Conservation (phyloP, 2,329 filamentous ascomycete genomes). For the Neopestalotiopsis sp. region DNA sequence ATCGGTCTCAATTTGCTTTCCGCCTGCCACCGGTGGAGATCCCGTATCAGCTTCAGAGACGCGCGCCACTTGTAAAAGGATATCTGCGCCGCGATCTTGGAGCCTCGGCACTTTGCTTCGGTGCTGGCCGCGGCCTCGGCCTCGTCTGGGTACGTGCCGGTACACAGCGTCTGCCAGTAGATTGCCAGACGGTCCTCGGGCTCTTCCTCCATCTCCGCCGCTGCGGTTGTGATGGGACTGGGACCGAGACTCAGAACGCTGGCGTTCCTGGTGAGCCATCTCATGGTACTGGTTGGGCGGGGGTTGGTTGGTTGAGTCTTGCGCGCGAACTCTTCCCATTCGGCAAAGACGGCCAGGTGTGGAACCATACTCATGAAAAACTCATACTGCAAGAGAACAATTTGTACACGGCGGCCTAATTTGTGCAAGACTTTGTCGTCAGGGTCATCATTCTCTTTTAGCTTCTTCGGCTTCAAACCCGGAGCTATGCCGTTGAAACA, state of each 20-base stretch:
- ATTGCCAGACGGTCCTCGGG: neutral
- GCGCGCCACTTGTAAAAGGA: conserved; percentile 9
- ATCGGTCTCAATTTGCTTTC: neutral
- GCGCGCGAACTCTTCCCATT: conserved; percentile 3
- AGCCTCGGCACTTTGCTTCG: neutral
- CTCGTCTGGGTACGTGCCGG: conserved; percentile 1
- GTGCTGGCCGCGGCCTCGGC: neutral
- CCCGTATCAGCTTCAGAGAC: neutral
- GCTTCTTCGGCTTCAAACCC: neutral
- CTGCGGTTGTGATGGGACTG: neutral
- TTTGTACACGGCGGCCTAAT: neutral
- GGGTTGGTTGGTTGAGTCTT: neutral
- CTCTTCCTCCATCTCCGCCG: neutral
- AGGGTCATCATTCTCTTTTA: neutral
- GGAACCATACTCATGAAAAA: neutral
- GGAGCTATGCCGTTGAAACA: neutral
- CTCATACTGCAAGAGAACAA: neutral
- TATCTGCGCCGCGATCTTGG: neutral
- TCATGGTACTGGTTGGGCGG: neutral
- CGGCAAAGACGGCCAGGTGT: conserved; percentile 6
- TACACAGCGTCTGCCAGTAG: conserved; percentile 12
- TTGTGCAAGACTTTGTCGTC: neutral
- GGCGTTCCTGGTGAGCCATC: neutral
- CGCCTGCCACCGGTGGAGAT: neutral
- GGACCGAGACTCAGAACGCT: neutral